phyloP scores from a whole-genome alignment of 306 rosid genomes.

The Medicago ruthenica region DNA sequence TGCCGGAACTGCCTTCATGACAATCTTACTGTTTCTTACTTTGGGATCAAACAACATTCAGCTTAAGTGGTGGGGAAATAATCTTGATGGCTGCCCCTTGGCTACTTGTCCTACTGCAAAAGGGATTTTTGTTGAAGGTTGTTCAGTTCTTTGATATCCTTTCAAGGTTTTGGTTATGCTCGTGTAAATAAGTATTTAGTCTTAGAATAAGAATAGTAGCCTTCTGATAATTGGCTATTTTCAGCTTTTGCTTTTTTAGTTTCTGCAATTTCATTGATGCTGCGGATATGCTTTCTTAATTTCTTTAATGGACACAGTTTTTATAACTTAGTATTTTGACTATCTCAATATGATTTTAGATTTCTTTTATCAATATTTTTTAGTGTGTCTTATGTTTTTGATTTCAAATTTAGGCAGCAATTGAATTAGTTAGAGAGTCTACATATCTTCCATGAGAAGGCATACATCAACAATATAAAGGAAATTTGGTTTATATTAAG shows the following conservation, averaged over 20 bases:
- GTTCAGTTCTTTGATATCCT: slow-evolving; percentile 52
- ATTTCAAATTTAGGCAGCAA: not conserved
- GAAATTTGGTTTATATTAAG: too few species aligned
- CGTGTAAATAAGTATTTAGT: not conserved
- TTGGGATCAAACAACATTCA: slow-evolving; percentile 48
- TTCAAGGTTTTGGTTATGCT: not conserved
- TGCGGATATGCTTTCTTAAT: not conserved
- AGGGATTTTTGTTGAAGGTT: slow-evolving; percentile 52
- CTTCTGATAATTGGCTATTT: too few species aligned
- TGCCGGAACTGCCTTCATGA: slow-evolving; percentile 86
- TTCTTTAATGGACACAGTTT: not conserved
- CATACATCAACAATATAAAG: too few species aligned
- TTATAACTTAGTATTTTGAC: not conserved
- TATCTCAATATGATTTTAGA: slow-evolving; percentile 16
- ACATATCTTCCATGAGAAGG: too few species aligned
- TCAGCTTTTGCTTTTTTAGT: not conserved
- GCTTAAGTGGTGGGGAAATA: slow-evolving; percentile 76
- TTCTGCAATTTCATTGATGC: not conserved
- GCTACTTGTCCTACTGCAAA: slow-evolving; percentile 75
- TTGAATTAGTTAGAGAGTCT: not conserved
- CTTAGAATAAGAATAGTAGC: not conserved
- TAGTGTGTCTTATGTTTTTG: not conserved
- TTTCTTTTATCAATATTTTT: not conserved
- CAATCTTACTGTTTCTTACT: slow-evolving; percentile 61
- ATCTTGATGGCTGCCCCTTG: slow-evolving; percentile 69